Base-by-base conservation (phyloP, 257 asterid species). In the Petunia axillaris region DNA sequence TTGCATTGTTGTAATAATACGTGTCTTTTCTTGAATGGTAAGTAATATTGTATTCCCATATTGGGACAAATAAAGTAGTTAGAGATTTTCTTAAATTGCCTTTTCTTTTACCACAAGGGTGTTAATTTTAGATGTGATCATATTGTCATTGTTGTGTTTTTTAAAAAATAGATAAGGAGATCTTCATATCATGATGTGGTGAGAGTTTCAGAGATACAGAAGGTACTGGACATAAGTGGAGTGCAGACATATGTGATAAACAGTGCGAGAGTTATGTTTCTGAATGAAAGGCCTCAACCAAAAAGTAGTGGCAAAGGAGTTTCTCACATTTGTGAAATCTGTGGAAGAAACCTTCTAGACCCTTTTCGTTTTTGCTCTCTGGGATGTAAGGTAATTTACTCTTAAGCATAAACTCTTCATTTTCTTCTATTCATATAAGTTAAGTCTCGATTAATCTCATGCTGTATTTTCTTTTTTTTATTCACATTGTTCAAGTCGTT, bases 141-240 rank as follows among this genome's bases (percentile, higher is more conserved):
- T 73, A 5, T 13, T 16, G 1, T 2, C 2, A 11, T 0, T n/a
- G 41, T n/a, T 3, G 13, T 54, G 59, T 54, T 7, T 55, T 8
- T 3, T 59, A 37, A 8, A 40, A 43, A 57, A 54, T 59, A 93
- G 98, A 95, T 95, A 90, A 86, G 99, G 90, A 80, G 98, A 88
- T 95, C 99, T 1, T 95, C 99, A 1, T 95, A 95, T 73, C 99
- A 95, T 59, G 99, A 95, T 84, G 99, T 95, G 82, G 99, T 95
- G 80, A 85, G 99, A 83, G 96, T 95, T 43, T 91, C 97, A 76
- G 99, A 95, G 91, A 91, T 95, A 77, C 97, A 95, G 63, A 93
- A 89, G 86, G 97, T 86, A n/a, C 76, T 93, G 87, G 99, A 92
- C 70, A 88, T 92, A 63, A 90, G 95, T 40, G 98, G 97, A 6